Evolutionary conservation across 352 stramenopile species (phyloP), one percentile per base, ranked within the genome.

Genomic region (Saprolegnia diclina): DNA sequence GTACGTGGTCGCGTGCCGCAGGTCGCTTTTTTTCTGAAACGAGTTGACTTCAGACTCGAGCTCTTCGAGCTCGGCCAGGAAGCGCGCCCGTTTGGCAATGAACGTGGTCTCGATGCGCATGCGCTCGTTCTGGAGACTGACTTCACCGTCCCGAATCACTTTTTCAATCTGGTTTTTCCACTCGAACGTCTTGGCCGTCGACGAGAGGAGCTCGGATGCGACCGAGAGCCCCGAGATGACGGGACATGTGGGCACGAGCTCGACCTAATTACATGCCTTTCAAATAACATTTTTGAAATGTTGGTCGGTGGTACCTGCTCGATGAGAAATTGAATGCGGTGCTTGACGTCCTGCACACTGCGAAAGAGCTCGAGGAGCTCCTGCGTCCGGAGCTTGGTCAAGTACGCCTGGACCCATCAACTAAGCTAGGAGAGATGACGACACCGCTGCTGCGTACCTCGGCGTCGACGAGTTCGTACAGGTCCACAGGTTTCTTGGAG

Each of bases 11-110:
- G 85, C 79, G 32, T 93, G 84, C 0, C 82, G 79, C 35, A 93
- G 48, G 55, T 92, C 85, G 5, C 83, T 82, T 64, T 91, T 91
- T 71, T 88, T 92, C 0, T 85, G 76, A 46, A 93, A 90, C 0
- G 76, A 76, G 59, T 79, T 77, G 6, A 92, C 79, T 70, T 91
- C 83, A 0, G 50, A 69, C n/a, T 89, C 80, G 54, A 93, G 89
- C 19, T 90, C 80, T 14, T 91, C 83, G 4, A 92, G 83, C 50
- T 91, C 85, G 13, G 80, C 76, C 44, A 86, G 79, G 35, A 92
- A 89, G 1, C 81, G 83, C 19, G 83, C 85, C 1, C 85, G 68
- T 38, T 90, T 90, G 0, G 82, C 79, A 14, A 89, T 71, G 64
- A 92, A 91, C 40, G 87, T 76, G 1, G 79, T 74, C 73, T 93